Evolutionary conservation across 768 basidiomycete genomes (phyloP).

Genomic region (Suillus hirtellus): DNA sequence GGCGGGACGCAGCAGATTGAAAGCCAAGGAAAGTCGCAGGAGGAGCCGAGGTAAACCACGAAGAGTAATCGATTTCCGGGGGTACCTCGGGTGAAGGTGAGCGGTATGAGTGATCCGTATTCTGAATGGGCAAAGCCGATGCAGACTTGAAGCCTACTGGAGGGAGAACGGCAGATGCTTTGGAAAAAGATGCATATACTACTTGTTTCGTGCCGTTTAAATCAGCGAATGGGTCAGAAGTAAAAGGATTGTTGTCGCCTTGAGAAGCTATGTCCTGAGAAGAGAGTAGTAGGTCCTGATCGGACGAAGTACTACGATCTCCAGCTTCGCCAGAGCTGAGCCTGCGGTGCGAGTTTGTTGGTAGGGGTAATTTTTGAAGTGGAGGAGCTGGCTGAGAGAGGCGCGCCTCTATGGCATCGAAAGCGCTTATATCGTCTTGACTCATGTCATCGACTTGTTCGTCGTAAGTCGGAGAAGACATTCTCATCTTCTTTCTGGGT

Average conservation of each 20-base stretch:
- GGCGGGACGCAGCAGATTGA: slow-evolving; percentile 34
- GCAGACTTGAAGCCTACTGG: slow-evolving; percentile 1
- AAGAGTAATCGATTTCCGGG: slow-evolving; percentile 42
- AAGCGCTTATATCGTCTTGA: slow-evolving; percentile 54
- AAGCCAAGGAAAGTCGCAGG: slow-evolving; percentile 36
- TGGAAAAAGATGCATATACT: slow-evolving; percentile 23
- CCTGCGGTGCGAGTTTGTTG: not conserved
- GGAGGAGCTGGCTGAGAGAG: slow-evolving; percentile 37
- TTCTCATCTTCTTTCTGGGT: slow-evolving; percentile 57
- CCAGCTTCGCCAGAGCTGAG: not conserved
- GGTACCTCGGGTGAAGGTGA: slow-evolving; percentile 41
- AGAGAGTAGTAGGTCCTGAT: not conserved
- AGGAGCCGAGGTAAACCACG: slow-evolving; percentile 50
- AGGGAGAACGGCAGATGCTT: slow-evolving; percentile 17
- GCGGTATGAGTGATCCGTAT: slow-evolving; percentile 11
- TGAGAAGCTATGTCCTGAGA: slow-evolving; percentile 10
- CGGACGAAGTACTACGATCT: not conserved
- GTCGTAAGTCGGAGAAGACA: slow-evolving; percentile 69
- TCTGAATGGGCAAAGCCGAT: slow-evolving; percentile 1
- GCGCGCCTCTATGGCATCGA: slow-evolving; percentile 50
- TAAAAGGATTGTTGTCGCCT: slow-evolving; percentile 26
- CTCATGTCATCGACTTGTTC: slow-evolving; percentile 50
- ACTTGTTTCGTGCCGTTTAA: not conserved
- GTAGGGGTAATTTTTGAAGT: not conserved
- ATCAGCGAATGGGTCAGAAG: not conserved